Percentiles rank a stretch among this genome's conserved stretches.
These are phyloP conservation scores for Umbilicaria muhlenbergii DNA, from an alignment of 495 filamentous ascomycete genomes.

Conservation along the genomic window DNA sequence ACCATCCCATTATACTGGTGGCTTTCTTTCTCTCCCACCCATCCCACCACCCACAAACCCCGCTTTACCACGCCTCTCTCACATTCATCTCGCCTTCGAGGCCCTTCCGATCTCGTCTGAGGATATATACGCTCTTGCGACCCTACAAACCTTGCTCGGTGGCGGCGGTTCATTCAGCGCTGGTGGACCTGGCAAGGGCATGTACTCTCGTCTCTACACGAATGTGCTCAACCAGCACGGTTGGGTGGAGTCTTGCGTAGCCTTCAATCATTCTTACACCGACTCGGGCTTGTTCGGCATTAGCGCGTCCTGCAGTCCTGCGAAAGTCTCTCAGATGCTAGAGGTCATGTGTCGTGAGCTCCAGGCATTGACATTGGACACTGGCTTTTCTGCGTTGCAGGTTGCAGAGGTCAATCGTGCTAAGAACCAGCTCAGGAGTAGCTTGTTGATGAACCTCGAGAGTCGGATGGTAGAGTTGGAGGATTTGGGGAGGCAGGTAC, in stretches of 20 bases:
- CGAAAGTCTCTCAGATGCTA: slow-evolving; percentile 60
- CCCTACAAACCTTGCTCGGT: slow-evolving; percentile 90
- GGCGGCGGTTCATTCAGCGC: slow-evolving; percentile 96
- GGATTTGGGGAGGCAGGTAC: slow-evolving; percentile 89
- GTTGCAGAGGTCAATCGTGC: slow-evolving; percentile 76
- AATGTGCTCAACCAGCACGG: slow-evolving; percentile 95
- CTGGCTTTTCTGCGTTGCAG: slow-evolving; percentile 52
- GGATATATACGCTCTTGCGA: slow-evolving; percentile 92
- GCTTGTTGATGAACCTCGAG: slow-evolving; percentile 94
- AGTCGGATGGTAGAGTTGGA: slow-evolving; percentile 97
- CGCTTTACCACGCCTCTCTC: slow-evolving; percentile 64
- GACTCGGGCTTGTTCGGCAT: slow-evolving; percentile 94
- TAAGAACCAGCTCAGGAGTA: slow-evolving; percentile 90
- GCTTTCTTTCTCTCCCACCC: slow-evolving; percentile 69
- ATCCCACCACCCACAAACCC: slow-evolving; percentile 63
- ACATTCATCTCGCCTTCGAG: slow-evolving; percentile 93
- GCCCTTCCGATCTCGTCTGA: slow-evolving; percentile 76
- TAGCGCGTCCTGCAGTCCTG: slow-evolving; percentile 65
- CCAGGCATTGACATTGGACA: slow-evolving; percentile 55
- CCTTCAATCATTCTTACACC: slow-evolving; percentile 95
- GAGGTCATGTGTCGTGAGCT: slow-evolving; percentile 91
- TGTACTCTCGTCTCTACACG: slow-evolving; percentile 95
- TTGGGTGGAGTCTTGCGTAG: slow-evolving; percentile 88
- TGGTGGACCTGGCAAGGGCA: slow-evolving; percentile 93
- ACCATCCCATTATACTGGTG: slow-evolving; percentile 83